A percentile compares a stretch with the other conserved stretches of the same genome.
These are phyloP conservation scores for Castanospermum australe DNA, from an alignment of 306 rosid genomes.

Conservation along the genomic window DNA sequence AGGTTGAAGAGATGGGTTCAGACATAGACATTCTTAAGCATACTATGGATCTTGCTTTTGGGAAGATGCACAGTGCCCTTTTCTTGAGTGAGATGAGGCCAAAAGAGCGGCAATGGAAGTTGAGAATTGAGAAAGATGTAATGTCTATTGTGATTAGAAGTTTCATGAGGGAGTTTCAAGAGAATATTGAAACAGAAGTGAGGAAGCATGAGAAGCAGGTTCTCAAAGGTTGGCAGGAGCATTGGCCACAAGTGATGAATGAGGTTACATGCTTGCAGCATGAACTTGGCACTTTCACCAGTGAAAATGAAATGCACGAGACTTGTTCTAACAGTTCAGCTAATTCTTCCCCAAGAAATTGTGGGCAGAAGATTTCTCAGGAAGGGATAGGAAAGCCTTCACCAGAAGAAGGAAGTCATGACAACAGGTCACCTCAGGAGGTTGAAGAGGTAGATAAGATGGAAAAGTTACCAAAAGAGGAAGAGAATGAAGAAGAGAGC, in stretches of 20 bases:
- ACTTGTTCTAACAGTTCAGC: background rate
- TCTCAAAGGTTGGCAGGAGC: conserved; percentile 30
- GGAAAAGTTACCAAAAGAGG: conserved; percentile 27
- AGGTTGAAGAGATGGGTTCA: conserved; percentile 76
- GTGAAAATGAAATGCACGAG: conserved; percentile 30
- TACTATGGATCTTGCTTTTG: conserved; percentile 76
- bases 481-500: conserved; percentile 33
- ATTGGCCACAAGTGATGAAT: conserved; percentile 59
- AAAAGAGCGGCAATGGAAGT: conserved; percentile 70
- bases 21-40: conserved; percentile 78
- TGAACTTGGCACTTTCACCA: conserved; percentile 43
- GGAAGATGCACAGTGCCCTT: conserved; percentile 68
- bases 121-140: conserved; percentile 55
- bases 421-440: conserved; percentile 10
- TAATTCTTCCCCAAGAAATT: background rate
- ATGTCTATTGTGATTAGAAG: conserved; percentile 49
- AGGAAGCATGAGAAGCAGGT: conserved; percentile 39
- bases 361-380: background rate
- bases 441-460: conserved; percentile 16
- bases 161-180: conserved; percentile 50
- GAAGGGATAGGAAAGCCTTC: conserved; percentile 9
- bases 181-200: conserved; percentile 37
- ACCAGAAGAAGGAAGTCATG: conserved; percentile 25
- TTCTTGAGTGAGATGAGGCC: conserved; percentile 60
- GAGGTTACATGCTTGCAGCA: conserved; percentile 45